Evolutionary conservation across 257 asterid genomes (phyloP), one percentile per base, ranked within the genome.

Genomic region (Fraxinus cuspidata): DNA sequence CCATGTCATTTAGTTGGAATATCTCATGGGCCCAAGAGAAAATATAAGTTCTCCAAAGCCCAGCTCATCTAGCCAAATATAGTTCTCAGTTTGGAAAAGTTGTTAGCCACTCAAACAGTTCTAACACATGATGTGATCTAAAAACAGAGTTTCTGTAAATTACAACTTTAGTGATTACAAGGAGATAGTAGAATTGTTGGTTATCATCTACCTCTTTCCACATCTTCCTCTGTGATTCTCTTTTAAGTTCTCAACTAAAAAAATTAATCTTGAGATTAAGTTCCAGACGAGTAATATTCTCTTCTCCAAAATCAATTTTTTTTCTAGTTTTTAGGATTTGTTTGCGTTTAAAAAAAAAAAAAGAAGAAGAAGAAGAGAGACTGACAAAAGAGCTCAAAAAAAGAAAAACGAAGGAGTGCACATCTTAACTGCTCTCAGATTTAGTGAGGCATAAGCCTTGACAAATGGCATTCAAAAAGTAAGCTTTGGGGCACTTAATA

Each of bases 41-140:
- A 63, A 3, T 10, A 21, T 4, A 21, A 23, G 31, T 25, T 25
- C 19, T 11, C 6, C 15, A 63, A 63, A 23, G 19, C 32, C 31
- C 34, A 63, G 69, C 18, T 27, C 69, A 63, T 23, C 69, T 63
- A 63, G 69, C 32, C 69, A 63, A 11, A 63, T 63, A 25, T 63
- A 9, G 69, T 63, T 25, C 18, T 63, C 34, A 23, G 13, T 60
- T 53, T 53, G 18, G 31, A 60, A 23, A 60, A 23, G 69, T 25
- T 8, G 34, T 63, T 23, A 63, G 18, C 69, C 32, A 60, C 31
- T 13, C 29, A 21, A 8, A 60, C 3, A 10, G 32, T 60, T 9
- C 23, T 10, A 40, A 11, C 0, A 40, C 4, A 7, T 53, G 18
- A 8, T 23, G 32, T 21, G 68, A 60, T 23, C 31, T 60, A 9